A percentile compares a stretch with the other conserved stretches of the same genome.
These are phyloP conservation scores for Ormosia emarginata DNA, from an alignment of 306 rosid genomes.

Conservation along the genomic window DNA sequence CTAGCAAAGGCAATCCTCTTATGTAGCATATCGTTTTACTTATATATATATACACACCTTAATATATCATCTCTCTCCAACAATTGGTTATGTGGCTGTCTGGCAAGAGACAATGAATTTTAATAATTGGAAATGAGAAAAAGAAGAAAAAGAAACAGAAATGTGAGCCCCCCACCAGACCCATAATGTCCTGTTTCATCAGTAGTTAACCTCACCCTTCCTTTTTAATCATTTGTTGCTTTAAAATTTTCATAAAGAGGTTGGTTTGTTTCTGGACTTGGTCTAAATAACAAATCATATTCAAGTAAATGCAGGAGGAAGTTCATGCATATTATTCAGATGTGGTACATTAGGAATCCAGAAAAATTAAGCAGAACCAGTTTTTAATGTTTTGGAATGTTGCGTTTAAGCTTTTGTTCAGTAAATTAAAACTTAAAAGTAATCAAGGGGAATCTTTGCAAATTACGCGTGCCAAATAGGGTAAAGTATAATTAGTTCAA, in stretches of 20 bases:
- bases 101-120: conserved; percentile 64
- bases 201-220: conserved; percentile 49
- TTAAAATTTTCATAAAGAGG: conserved; percentile 32
- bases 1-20: conserved; percentile 38
- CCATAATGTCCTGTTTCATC: conserved; percentile 66
- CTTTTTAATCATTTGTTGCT: conserved; percentile 54
- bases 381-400: conserved; percentile 8
- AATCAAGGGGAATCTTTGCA: conserved; percentile 23
- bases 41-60: conserved; percentile 25
- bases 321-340: conserved; percentile 34
- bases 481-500: not conserved
- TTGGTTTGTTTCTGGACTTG: conserved; percentile 36
- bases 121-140: conserved; percentile 53
- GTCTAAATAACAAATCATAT: conserved; percentile 12
- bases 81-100: conserved; percentile 70
- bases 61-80: conserved; percentile 58
- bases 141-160: conserved; percentile 49
- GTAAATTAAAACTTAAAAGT: conserved; percentile 19
- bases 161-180: conserved; percentile 63
- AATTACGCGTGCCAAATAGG: conserved; percentile 10
- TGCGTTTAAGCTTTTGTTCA: conserved; percentile 7
- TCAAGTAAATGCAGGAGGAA: conserved; percentile 21
- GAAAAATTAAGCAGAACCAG: not conserved
- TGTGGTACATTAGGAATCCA: conserved; percentile 1
- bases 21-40: conserved; percentile 33